These are phyloP conservation scores for Oxytropis ochrocephala DNA, from an alignment of 306 rosid species.

Conservation along the genomic window DNA sequence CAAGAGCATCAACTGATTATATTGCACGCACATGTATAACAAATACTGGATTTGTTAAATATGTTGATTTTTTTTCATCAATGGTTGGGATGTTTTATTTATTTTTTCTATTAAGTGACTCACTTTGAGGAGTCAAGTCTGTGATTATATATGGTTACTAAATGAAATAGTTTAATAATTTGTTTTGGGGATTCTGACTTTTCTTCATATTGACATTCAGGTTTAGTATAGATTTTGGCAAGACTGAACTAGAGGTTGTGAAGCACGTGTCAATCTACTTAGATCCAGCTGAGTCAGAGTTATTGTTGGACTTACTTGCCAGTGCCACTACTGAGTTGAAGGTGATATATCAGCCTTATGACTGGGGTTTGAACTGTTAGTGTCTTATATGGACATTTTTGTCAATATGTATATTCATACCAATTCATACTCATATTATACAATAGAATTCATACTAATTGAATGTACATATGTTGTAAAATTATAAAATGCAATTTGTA, in stretches of 20 bases:
- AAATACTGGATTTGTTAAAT: too few relatives aligned
- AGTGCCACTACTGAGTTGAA: constrained; percentile 65
- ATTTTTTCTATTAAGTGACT: neutral
- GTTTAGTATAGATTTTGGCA: constrained; percentile 82
- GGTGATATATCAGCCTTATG: constrained; percentile 69
- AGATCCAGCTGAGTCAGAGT: constrained; percentile 54
- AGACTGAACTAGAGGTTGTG: constrained; percentile 67
- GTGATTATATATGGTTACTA: neutral
- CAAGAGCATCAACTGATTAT: neutral
- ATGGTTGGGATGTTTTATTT: neutral
- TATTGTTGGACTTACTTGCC: constrained; percentile 62
- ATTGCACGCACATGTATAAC: neutral
- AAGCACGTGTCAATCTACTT: constrained; percentile 77
- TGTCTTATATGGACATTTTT: neutral
- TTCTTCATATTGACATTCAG: constrained; percentile 33
- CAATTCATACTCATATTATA: neutral
- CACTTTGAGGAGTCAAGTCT: neutral
- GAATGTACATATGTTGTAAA: too few relatives aligned
- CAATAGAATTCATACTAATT: too few relatives aligned
- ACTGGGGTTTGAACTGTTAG: constrained; percentile 80
- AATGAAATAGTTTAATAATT: neutral
- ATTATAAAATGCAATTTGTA: too few relatives aligned
- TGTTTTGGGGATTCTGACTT: neutral
- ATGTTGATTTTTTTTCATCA: neutral
- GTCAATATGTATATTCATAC: constrained; percentile 16